phyloP scores from a whole-genome alignment of 2,329 filamentous ascomycete species.

The Chaetomium strumarium region DNA sequence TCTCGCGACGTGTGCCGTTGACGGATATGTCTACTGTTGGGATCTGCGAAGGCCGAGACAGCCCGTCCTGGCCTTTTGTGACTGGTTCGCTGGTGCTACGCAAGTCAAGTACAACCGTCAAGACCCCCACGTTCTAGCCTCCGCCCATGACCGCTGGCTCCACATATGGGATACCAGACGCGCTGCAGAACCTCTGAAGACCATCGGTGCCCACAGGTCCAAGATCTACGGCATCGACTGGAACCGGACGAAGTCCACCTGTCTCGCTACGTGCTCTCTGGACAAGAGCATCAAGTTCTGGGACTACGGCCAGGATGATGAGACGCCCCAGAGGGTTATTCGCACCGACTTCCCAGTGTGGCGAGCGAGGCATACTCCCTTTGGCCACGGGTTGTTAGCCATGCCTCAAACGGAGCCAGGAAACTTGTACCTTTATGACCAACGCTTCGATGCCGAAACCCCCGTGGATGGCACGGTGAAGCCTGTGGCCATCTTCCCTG shows the following conservation, averaged over 20 bases:
- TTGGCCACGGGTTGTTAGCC: constrained; percentile 76
- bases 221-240: constrained; percentile 96
- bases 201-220: constrained; percentile 80
- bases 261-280: constrained; percentile 79
- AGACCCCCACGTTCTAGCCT: constrained; percentile 79
- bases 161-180: constrained; percentile 87
- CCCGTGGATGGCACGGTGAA: constrained; percentile 40
- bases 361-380: constrained; percentile 86
- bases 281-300: constrained; percentile 92
- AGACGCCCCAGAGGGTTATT: constrained; percentile 70
- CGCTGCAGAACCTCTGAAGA: constrained; percentile 69
- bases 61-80: constrained; percentile 75
- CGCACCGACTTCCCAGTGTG: constrained; percentile 81
- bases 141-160: constrained; percentile 80
- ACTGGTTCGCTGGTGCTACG: constrained; percentile 90
- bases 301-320: constrained; percentile 62
- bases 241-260: constrained; percentile 70
- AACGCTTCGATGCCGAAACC: constrained; percentile 43
- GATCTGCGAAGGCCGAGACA: constrained; percentile 70
- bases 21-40: constrained; percentile 91
- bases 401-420: constrained; percentile 90
- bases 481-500: constrained; percentile 53
- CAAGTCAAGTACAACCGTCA: constrained; percentile 94
- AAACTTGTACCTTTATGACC: constrained; percentile 78
- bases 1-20: constrained; percentile 83